Base-by-base conservation (phyloP, 2,329 filamentous ascomycete genomes). In the Botrytis sinoallii region DNA sequence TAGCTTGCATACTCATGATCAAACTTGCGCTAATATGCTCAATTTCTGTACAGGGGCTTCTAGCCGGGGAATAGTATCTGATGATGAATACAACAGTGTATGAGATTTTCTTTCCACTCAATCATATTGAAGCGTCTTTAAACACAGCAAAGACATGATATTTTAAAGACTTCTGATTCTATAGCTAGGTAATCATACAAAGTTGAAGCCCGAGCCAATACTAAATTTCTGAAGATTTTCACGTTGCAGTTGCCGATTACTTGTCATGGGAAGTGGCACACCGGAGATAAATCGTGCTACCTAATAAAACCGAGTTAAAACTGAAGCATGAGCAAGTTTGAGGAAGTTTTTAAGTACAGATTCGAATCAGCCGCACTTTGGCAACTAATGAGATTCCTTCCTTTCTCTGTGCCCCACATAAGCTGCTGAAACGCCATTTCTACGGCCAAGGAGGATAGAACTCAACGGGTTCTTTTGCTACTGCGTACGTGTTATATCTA, bases 381-480 rank as follows among this genome's bases (percentile, higher is more conserved):
- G 48, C 48, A 55, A n/a, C 48, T 55, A 52, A 25, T n/a, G 12
- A 55, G 2, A n/a, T 55, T 16, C 25, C 48, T 55, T 55, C 25
- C 12, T 16, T 29, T 14, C 14, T 10, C 10, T 55, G 48, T 14
- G 14, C 48, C 48, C 48, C 25, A 55, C 25, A 29, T 16, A 29
- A n/a, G 48, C 12, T 55, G 9, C 10, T n/a, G 0, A 3, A n/a
- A 55, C 14, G 48, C 12, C 5, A 5, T 0, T 29, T 55, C 1
- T 16, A 29, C 5, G 25, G 25, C 16, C 6, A 16, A 16, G 12
- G 12, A 8, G 25, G 10, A n/a, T 16, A n/a, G 14, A 29, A 29
- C 0, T 25, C 2, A 55, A 16, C 2, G 2, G 5, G 3, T n/a
- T 16, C 4, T n/a, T 14, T 14, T n/a, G 22, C 4, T 5, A 16